Evolutionary conservation across 2,329 filamentous ascomycete species (phyloP), one percentile per base, ranked within the genome.

Genomic region (Diaporthe humulicola): DNA sequence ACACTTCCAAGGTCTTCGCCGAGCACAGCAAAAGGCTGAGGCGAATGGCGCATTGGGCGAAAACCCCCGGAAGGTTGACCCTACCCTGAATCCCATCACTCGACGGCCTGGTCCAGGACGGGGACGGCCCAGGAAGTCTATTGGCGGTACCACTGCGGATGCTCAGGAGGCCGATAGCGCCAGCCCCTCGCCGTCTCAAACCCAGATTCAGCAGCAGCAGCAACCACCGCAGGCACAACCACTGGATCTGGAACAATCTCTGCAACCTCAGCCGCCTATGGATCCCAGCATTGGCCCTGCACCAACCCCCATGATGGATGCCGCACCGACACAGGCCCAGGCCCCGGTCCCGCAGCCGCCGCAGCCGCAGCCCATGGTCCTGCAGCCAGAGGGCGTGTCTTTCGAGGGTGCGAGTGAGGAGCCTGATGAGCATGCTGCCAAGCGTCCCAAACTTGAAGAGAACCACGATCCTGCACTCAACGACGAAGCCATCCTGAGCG

Each of bases 1-100:
- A 84, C 90, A 91, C 78, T 91, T 91, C 74, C 90, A 91, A 79
- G 89, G 89, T 38, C 85, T 92, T 25, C 85, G 89, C 36, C 83
- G 90, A 56, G 86, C 88, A 30, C 88, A 90, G 78, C 87, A 88
- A 77, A 91, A 90, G 79, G 80, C 84, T 25, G 89, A 90, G 25
- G 71, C 82, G 7, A 84, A 83, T 74, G 83, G 85, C 12, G 73
- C 79, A 30, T 60, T 76, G 36, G 75, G 78, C 14, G 85, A 87
- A 28, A 83, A 76, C 56, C 77, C 84, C 30, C 81, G 84, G 56
- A 86, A 83, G 74, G 54, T 83, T 72, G 89, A 91, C 78, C 90
- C 90, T 12, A 87, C 87, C 0, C 71, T 84, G 76, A 91, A 91
- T 74, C 90, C 90, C 69, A 91, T 91, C 78, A 91, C 89, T n/a